Evolutionary conservation across 352 stramenopile genomes (phyloP).

Genomic region (Phytophthora meadii): DNA sequence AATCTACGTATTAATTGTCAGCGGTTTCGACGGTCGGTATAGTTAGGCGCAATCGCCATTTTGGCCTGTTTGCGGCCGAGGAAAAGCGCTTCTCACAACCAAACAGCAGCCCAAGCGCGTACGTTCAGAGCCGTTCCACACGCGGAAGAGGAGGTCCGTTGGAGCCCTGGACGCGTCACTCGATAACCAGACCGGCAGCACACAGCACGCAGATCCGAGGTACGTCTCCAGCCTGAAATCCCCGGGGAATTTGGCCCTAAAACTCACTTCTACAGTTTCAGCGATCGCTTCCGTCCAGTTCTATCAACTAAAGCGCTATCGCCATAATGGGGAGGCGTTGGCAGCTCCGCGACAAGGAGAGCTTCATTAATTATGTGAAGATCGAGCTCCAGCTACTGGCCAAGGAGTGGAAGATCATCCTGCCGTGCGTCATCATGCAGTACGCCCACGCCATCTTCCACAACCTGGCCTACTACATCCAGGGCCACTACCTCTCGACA

Average conservation of each 20-base stretch:
- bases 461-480: conserved; percentile 89
- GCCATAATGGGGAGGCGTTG: conserved; percentile 41
- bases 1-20: neutral
- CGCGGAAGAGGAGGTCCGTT: conserved; percentile 32
- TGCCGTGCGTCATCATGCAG: conserved; percentile 86
- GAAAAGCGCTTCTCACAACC: conserved; percentile 29
- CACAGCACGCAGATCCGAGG: conserved; percentile 13
- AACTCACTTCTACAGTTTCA: conserved; percentile 23
- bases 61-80: neutral
- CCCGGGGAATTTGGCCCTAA: neutral
- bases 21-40: conserved; percentile 1
- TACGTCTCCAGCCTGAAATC: conserved; percentile 3
- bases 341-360: conserved; percentile 60
- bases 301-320: conserved; percentile 2
- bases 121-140: conserved; percentile 33
- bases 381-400: conserved; percentile 68
- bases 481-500: conserved; percentile 64
- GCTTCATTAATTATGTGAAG: conserved; percentile 67
- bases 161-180: conserved; percentile 2
- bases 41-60: conserved; percentile 14
- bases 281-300: neutral
- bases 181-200: conserved; percentile 19
- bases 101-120: conserved; percentile 30
- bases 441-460: conserved; percentile 87
- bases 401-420: conserved; percentile 76